Evolutionary conservation across 106 monocot species (phyloP).

Genomic region (Narthecium ossifragum): DNA sequence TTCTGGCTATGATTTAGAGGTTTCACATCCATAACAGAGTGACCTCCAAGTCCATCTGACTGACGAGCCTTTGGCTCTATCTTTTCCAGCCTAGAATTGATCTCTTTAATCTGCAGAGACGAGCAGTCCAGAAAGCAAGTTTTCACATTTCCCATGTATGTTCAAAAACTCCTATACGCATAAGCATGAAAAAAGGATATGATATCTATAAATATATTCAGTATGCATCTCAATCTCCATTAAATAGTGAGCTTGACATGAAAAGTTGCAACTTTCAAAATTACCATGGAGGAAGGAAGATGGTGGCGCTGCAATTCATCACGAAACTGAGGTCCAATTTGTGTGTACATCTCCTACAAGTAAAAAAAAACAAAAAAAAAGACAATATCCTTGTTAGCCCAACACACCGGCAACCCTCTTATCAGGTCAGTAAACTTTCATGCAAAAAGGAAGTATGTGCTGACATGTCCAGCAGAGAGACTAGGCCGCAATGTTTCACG

Average conservation of each 20-base stretch:
- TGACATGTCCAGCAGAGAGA: no score
- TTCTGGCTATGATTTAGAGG: slow-evolving; percentile 47
- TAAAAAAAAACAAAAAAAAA: slow-evolving; percentile 4
- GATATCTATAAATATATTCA: neutral
- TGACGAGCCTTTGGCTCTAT: slow-evolving; percentile 63
- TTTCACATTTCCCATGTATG: neutral
- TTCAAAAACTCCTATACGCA: neutral
- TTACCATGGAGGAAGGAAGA: slow-evolving; percentile 85
- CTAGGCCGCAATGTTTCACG: no score
- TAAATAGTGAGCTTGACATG: neutral
- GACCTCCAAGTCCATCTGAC: slow-evolving; percentile 37
- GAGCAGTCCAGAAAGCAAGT: slow-evolving; percentile 7
- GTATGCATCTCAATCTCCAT: neutral
- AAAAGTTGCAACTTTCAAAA: slow-evolving; percentile 10
- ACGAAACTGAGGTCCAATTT: slow-evolving; percentile 81
- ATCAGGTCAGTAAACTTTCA: no score
- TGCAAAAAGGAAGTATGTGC: no score
- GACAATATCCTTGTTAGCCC: slow-evolving; percentile 57
- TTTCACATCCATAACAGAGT: slow-evolving; percentile 51
- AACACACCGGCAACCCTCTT: slow-evolving; percentile 83
- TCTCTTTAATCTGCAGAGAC: slow-evolving; percentile 84
- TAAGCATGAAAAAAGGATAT: neutral
- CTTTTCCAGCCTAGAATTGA: slow-evolving; percentile 69
- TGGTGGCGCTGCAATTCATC: slow-evolving; percentile 92
- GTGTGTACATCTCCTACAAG: slow-evolving; percentile 80